These are phyloP conservation scores for Ascochyta clinopodiicola DNA, from an alignment of 2,329 filamentous ascomycete genomes.

Conservation along the genomic window DNA sequence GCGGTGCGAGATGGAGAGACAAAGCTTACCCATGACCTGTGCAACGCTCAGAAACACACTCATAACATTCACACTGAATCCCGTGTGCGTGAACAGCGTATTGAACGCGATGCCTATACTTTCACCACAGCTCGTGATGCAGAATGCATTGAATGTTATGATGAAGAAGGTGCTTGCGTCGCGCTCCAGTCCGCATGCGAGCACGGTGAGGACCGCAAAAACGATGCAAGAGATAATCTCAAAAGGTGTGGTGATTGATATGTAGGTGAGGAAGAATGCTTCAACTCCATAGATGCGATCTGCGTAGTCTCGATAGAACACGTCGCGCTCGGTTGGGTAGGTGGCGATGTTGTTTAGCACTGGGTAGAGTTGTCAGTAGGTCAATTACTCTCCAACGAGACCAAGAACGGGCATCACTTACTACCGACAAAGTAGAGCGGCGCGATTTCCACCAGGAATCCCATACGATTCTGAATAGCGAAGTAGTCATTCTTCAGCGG, in stretches of 20 bases:
- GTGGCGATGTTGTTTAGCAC: slow-evolving; percentile 79
- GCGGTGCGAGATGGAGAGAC: not conserved
- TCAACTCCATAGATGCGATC: slow-evolving; percentile 75
- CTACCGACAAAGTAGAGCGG: slow-evolving; percentile 76
- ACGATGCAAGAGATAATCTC: slow-evolving; percentile 70
- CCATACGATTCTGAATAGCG: slow-evolving; percentile 74
- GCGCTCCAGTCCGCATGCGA: slow-evolving; percentile 70
- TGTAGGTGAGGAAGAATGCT: slow-evolving; percentile 74
- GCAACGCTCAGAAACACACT: slow-evolving; percentile 73
- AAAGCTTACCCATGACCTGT: slow-evolving; percentile 64
- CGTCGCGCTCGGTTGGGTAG: slow-evolving; percentile 74
- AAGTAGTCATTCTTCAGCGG: slow-evolving; percentile 73
- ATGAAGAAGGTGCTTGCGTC: slow-evolving; percentile 72
- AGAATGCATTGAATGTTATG: slow-evolving; percentile 72
- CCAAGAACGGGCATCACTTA: slow-evolving; percentile 16
- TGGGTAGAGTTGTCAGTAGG: not conserved
- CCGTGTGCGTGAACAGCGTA: slow-evolving; percentile 75
- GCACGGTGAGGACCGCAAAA: slow-evolving; percentile 68
- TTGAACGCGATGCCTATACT: slow-evolving; percentile 81
- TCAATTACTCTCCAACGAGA: not conserved
- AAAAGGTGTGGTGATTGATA: slow-evolving; percentile 73
- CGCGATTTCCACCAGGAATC: slow-evolving; percentile 74
- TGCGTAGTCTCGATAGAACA: slow-evolving; percentile 78
- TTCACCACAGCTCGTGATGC: slow-evolving; percentile 76
- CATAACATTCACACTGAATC: slow-evolving; percentile 77